A percentile compares a stretch with the other conserved stretches of the same genome.
Evolutionary conservation across 2,329 filamentous ascomycete genomes (phyloP).

Genomic region (Paracoccidioides lutzii): DNA sequence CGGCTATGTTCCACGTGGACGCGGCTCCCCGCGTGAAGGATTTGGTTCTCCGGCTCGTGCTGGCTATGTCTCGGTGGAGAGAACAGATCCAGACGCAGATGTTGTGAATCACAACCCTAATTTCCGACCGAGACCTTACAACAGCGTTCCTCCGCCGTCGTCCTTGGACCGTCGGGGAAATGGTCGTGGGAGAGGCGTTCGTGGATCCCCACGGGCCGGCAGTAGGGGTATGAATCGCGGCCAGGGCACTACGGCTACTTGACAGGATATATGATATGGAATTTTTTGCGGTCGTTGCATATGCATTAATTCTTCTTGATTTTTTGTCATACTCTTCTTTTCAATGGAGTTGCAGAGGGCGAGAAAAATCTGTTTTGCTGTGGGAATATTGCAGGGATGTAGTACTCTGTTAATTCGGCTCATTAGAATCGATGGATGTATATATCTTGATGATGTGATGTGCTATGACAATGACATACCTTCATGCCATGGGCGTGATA

Average conservation of each 20-base stretch:
- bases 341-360: background rate
- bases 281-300: background rate
- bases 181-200: constrained; percentile 13
- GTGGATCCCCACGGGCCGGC: constrained; percentile 7
- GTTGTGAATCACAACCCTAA: constrained; percentile 40
- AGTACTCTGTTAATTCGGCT: background rate
- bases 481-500: background rate
- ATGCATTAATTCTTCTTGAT: background rate
- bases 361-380: background rate
- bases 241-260: background rate
- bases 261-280: background rate
- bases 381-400: background rate
- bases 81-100: constrained; percentile 35
- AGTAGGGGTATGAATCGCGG: constrained; percentile 8
- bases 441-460: background rate
- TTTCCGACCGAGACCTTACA: constrained; percentile 39
- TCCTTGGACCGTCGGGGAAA: constrained; percentile 20
- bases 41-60: constrained; percentile 9
- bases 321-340: background rate
- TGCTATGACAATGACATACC: background rate
- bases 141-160: constrained; percentile 34
- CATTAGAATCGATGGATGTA: background rate
- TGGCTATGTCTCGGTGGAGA: constrained; percentile 27
- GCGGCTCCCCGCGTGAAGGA: background rate
- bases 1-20: constrained; percentile 1